Evolutionary conservation across 2,329 filamentous ascomycete species (phyloP).

Genomic region (Cladophialophora yegresii): DNA sequence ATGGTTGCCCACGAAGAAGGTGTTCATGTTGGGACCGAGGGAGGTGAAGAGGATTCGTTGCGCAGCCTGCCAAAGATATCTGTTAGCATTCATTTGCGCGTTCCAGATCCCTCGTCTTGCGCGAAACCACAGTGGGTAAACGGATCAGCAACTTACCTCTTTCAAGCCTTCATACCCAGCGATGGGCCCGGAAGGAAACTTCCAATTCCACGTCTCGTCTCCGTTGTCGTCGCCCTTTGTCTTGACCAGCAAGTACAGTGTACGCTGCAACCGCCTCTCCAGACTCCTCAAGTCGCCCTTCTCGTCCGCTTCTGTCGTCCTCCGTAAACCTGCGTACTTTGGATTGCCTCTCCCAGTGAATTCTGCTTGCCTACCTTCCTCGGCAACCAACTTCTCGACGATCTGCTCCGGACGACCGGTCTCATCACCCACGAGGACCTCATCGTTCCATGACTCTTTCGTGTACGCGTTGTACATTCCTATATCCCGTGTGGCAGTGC

Average conservation of each 20-base stretch:
- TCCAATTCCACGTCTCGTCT: constrained; percentile 57
- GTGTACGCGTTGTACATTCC: constrained; percentile 77
- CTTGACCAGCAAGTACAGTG: constrained; percentile 85
- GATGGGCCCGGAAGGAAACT: constrained; percentile 74
- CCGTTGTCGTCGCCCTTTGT: constrained; percentile 29
- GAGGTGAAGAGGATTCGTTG: constrained; percentile 74
- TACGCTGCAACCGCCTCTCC: constrained; percentile 76
- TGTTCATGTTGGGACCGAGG: constrained; percentile 95
- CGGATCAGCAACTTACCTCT: constrained; percentile 60
- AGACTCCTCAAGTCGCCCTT: constrained; percentile 74
- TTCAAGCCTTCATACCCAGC: constrained; percentile 80
- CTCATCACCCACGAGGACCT: constrained; percentile 73
- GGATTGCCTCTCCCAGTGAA: constrained; percentile 61
- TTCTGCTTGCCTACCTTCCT: constrained; percentile 59
- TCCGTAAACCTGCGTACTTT: constrained; percentile 61
- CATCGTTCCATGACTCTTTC: constrained; percentile 85
- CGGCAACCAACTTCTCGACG: constrained; percentile 72
- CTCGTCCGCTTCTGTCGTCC: constrained; percentile 76
- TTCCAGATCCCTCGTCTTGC: background rate
- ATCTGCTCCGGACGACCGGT: constrained; percentile 67
- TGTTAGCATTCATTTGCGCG: background rate
- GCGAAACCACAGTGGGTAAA: background rate
- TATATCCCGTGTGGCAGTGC: constrained; percentile 78
- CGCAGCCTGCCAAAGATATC: constrained; percentile 63
- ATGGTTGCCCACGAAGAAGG: constrained; percentile 90